Evolutionary conservation across 2,329 filamentous ascomycete genomes (phyloP).

Genomic region (Aspergillus quadricinctus): DNA sequence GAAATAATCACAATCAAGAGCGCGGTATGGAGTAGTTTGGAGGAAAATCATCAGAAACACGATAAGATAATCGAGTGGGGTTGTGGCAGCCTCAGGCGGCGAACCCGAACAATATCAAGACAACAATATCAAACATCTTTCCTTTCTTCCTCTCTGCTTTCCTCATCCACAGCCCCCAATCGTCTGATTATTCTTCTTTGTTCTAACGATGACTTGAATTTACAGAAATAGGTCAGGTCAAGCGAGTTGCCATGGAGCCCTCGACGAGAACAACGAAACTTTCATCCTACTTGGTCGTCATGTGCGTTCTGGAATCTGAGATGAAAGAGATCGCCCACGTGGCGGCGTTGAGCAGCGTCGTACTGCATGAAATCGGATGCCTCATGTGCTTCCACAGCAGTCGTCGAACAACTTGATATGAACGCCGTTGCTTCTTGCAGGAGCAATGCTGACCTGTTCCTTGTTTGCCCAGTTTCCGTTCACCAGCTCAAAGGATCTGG

Average conservation of each 20-base stretch:
- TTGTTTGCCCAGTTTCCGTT: background rate
- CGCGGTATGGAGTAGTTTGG: background rate
- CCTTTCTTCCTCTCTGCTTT: constrained; percentile 9
- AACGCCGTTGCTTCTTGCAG: background rate
- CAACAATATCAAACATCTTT: constrained; percentile 11
- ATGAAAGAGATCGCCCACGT: background rate
- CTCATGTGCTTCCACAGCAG: background rate
- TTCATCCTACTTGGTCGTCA: background rate
- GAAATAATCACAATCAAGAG: background rate
- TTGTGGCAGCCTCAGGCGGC: constrained; percentile 23
- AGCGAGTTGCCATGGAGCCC: background rate
- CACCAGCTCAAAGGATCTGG: background rate
- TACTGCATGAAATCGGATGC: background rate
- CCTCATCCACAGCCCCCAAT: background rate
- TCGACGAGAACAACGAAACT: background rate
- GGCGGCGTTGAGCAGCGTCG: too few species aligned
- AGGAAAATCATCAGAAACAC: background rate
- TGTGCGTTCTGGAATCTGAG: background rate
- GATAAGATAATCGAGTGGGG: constrained; percentile 16
- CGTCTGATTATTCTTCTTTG: constrained; percentile 9
- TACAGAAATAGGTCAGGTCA: background rate
- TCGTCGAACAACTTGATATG: background rate
- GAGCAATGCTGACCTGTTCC: background rate
- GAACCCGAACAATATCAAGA: constrained; percentile 19
- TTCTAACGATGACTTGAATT: background rate